phyloP scores from a whole-genome alignment of 176 grass and related monocot genomes.

The Zoysia japonica region DNA sequence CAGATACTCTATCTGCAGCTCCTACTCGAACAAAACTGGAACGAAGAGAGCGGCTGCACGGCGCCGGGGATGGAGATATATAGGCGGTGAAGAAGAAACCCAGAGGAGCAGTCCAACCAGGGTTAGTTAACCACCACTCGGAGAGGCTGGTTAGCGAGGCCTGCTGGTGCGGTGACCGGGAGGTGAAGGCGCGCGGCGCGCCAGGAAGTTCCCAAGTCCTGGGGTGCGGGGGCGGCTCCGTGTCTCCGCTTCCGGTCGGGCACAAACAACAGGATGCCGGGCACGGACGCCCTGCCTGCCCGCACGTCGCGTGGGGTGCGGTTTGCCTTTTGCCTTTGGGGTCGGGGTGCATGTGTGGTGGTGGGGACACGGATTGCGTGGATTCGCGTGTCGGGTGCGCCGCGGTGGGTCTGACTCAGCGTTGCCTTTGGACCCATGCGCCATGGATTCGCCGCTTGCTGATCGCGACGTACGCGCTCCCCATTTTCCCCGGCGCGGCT shows the following conservation, averaged over 20 bases:
- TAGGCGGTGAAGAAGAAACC: not conserved
- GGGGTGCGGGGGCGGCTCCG: constrained; percentile 72
- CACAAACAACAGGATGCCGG: constrained; percentile 1
- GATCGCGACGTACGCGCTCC: not conserved
- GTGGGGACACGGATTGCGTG: not conserved
- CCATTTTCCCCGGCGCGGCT: not conserved
- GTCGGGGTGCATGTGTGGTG: not conserved
- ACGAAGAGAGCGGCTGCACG: constrained; percentile 32
- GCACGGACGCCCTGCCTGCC: not conserved
- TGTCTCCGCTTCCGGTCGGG: constrained; percentile 73
- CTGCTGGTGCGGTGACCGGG: constrained; percentile 18
- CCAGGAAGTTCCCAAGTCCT: constrained; percentile 59
- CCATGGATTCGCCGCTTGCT: constrained; percentile 12
- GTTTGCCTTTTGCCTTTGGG: too few relatives aligned
- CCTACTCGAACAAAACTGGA: not conserved
- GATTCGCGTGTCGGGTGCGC: constrained; percentile 37
- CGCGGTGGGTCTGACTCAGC: constrained; percentile 33
- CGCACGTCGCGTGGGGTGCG: constrained; percentile 2
- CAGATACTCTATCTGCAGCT: too few relatives aligned
- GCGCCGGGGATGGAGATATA: constrained; percentile 46
- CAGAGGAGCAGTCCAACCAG: constrained; percentile 15
- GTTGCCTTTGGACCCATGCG: constrained; percentile 1
- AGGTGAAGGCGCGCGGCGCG: not conserved
- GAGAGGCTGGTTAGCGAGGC: not conserved
- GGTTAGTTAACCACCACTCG: constrained; percentile 4